Conservation (phyloP, 176 grass and related monocot species). For the Rhynchospora breviuscula region DNA sequence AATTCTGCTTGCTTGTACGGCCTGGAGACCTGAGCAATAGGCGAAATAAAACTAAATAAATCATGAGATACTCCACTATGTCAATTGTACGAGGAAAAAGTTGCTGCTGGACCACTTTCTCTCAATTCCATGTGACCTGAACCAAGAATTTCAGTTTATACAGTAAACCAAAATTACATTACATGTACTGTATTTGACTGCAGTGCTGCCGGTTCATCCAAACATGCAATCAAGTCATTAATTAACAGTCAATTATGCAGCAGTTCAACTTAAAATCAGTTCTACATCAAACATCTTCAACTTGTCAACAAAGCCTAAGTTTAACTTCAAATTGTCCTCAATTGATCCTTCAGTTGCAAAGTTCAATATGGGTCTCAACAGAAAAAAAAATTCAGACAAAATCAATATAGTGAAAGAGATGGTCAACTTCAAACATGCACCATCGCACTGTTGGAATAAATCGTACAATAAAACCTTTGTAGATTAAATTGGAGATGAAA, state of each 20-base stretch:
- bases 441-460: background rate
- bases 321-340: background rate
- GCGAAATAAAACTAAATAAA: background rate
- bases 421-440: background rate
- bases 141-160: background rate
- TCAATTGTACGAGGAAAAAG: background rate
- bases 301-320: background rate
- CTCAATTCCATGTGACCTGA: background rate
- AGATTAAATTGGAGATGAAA: background rate
- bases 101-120: background rate
- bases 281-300: background rate
- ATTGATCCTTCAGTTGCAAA: background rate
- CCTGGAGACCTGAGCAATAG: conserved; percentile 62
- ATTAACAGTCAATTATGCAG: background rate
- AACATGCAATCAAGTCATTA: background rate
- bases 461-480: background rate
- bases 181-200: background rate
- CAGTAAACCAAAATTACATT: background rate
- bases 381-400: background rate
- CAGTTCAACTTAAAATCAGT: background rate
- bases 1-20: conserved; percentile 99
- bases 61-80: background rate
- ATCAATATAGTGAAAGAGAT: background rate
- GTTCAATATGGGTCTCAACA: background rate
- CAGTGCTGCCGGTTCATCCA: background rate